Percentiles rank a stretch among this genome's conserved stretches.
Conservation (phyloP, 345 rosid species). For the Erucastrum elatum region DNA sequence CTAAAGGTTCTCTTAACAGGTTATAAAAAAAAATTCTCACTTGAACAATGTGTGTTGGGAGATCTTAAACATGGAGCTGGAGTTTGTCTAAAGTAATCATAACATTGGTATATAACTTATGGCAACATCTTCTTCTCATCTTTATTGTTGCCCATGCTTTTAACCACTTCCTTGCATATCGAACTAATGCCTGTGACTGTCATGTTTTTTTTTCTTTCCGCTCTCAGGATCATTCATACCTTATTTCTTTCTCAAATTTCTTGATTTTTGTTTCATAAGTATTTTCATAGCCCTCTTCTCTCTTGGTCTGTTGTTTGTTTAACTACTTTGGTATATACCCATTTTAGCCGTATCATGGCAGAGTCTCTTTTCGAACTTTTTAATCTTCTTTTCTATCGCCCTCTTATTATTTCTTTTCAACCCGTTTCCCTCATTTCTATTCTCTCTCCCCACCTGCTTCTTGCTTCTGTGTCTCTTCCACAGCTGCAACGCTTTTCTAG, state of each 20-base stretch:
- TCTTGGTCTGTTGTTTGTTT: too few relatives aligned
- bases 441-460: conserved; percentile 47
- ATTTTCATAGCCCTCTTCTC: not conserved
- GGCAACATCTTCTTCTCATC: not conserved
- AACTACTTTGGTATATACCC: too few relatives aligned
- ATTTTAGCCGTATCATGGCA: too few relatives aligned
- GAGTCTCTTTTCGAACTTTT: too few relatives aligned
- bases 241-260: not conserved
- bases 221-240: not conserved
- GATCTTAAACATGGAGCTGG: conserved; percentile 33
- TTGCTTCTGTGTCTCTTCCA: conserved; percentile 79
- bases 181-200: not conserved
- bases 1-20: not conserved
- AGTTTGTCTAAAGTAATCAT: conserved; percentile 1
- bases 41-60: too few relatives aligned
- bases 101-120: not conserved
- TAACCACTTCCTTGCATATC: not conserved
- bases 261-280: not conserved
- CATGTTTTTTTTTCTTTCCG: not conserved
- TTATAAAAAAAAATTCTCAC: not conserved
- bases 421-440: conserved; percentile 59
- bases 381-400: too few relatives aligned
- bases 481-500: conserved; percentile 74
- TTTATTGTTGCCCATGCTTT: not conserved
- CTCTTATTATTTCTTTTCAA: conserved; percentile 55